Conservation (phyloP, 2,329 filamentous ascomycete genomes). For the Knufia petricola region DNA sequence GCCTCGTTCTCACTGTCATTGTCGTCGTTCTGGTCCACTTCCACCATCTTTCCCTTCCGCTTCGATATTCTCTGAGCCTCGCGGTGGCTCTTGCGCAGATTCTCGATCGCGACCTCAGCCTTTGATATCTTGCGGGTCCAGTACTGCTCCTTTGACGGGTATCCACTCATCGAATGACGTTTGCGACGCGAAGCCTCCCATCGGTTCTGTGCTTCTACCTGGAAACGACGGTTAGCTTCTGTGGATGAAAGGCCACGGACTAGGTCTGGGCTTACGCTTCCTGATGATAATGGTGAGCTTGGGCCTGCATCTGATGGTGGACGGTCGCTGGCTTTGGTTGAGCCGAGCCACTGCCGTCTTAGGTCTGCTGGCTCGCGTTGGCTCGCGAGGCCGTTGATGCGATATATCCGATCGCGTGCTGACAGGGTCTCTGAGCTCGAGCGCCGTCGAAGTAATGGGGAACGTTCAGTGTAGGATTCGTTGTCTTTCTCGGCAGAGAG, state of each 20-base stretch:
- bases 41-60: background rate
- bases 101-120: background rate
- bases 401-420: too few species aligned
- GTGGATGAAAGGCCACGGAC: background rate
- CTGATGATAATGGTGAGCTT: background rate
- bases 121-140: background rate
- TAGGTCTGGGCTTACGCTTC: background rate
- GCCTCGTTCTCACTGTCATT: background rate
- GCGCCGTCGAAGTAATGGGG: too few species aligned
- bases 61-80: background rate
- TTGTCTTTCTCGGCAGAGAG: too few species aligned
- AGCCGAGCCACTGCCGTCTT: background rate
- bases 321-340: background rate
- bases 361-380: background rate
- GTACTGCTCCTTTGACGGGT: background rate
- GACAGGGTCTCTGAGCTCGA: too few species aligned
- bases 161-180: too few species aligned
- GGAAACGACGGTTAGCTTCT: background rate
- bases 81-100: background rate
- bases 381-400: background rate
- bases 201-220: background rate
- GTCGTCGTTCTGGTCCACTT: background rate
- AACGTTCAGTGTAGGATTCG: too few species aligned
- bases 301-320: background rate
- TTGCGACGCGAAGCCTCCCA: background rate